Evolutionary conservation across 1,284 basidiomycete species (phyloP).

Genomic region (Cutaneotrichosporon cavernicola): DNA sequence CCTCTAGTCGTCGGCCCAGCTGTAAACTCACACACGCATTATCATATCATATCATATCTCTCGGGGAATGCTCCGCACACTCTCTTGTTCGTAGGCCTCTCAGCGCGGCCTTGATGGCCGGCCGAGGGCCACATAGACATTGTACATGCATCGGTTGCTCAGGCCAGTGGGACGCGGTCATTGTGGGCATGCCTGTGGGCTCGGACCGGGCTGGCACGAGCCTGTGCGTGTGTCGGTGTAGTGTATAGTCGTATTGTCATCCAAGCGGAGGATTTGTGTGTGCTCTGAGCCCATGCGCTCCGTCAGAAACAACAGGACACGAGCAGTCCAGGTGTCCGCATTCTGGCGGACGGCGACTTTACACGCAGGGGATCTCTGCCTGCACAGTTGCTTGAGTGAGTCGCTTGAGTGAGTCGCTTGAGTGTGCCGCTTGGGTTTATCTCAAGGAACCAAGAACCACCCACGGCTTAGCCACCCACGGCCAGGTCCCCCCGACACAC

Average conservation of each 20-base stretch:
- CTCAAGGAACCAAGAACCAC: not conserved
- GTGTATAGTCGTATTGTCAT: no score
- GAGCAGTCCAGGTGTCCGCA: no score
- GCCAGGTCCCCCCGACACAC: not conserved
- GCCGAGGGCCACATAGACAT: constrained; percentile 1
- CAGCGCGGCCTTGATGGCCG: not conserved
- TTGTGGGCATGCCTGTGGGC: not conserved
- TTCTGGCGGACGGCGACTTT: no score
- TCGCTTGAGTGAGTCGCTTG: not conserved
- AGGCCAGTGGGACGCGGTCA: not conserved
- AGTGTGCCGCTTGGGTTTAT: not conserved
- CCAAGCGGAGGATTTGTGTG: no score
- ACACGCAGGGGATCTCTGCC: not conserved
- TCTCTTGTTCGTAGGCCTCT: not conserved
- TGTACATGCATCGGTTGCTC: constrained; percentile 6
- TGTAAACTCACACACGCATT: not conserved
- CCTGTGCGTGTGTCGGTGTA: no score
- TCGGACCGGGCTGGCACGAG: no score
- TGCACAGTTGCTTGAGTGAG: not conserved
- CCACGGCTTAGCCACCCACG: not conserved
- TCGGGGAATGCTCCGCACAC: not conserved
- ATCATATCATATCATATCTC: constrained; percentile 10
- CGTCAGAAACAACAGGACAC: no score
- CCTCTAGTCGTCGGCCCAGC: not conserved
- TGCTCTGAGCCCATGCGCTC: no score